Base-by-base conservation (phyloP, 2,329 filamentous ascomycete genomes). In the Ophiostoma montium region DNA sequence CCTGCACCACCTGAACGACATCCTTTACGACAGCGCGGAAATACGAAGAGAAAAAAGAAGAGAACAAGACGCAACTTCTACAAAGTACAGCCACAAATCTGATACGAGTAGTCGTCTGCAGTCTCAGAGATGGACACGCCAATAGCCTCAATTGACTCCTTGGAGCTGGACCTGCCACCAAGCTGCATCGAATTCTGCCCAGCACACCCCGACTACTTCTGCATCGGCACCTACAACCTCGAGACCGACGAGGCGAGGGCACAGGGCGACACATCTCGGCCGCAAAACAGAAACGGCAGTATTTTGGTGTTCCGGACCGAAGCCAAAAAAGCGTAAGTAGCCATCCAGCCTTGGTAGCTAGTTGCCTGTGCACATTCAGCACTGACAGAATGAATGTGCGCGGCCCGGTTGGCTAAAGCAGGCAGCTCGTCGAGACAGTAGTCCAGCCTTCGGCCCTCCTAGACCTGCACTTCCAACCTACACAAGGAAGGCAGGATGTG, bases 151-250 rank as follows among this genome's bases (percentile, higher is more conserved):
- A 61, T 71, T 31, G 61, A 65, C 46, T 75, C 75, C 3, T 58
- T 75, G 30, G 69, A 62, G 5, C 66, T 87, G 18, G 76, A 84
- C 47, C 68, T 84, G 0, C 84, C 84, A 4, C 85, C 85, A 2
- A 86, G 84, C 58, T 89, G 84, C 60, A 70, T 88, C n/a, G 80
- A 85, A 53, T 86, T 88, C 58, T 84, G 78, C 54, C 78, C 80
- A 1, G 62, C 65, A 1, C 61, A 78, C 51, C 75, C 77, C 0
- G 66, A 78, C 0, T 77, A 82, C 59, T 81, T 94, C 56, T 70
- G 94, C 0, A 75, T 95, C 44, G 90, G 89, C 35, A 95, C 89
- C 1, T 95, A 95, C 64, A 77, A 83, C 54, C 72, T 95, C 27
- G 70, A 87, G 54, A 71, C 72, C 52, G 58, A 59, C 33, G 58